A percentile compares a stretch with the other conserved stretches of the same genome.
Evolutionary conservation across 495 filamentous ascomycete genomes (phyloP).

Genomic region (Podospora comata): DNA sequence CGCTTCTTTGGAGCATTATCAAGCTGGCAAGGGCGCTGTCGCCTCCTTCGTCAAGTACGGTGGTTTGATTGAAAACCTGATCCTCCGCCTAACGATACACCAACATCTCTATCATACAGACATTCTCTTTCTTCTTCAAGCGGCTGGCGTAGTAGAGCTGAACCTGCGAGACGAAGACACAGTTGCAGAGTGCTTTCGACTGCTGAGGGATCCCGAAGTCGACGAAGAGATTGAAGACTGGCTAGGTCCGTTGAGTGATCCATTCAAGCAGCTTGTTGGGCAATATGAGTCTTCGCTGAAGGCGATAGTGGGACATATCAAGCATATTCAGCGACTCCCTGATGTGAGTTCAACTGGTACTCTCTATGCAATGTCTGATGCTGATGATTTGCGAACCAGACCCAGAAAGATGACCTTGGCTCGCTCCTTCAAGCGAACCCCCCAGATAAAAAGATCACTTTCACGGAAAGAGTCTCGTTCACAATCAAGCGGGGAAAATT

Average conservation of each 20-base stretch:
- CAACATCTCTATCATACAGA: constrained; percentile 13
- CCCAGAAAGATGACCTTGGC: constrained; percentile 7
- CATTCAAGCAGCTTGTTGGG: not conserved
- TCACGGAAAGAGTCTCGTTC: constrained; percentile 13
- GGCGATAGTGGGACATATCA: constrained; percentile 13
- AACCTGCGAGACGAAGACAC: not conserved
- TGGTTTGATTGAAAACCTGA: constrained; percentile 18
- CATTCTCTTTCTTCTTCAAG: not conserved
- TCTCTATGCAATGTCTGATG: not conserved
- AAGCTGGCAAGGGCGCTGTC: constrained; percentile 17
- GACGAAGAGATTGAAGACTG: constrained; percentile 2
- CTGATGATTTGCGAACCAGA: not conserved
- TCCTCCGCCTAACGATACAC: constrained; percentile 16
- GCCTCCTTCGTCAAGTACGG: constrained; percentile 21
- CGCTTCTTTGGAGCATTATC: constrained; percentile 35
- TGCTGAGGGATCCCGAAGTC: not conserved
- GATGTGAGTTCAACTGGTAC: constrained; percentile 2
- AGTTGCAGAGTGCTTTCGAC: not conserved
- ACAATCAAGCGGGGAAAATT: constrained; percentile 13
- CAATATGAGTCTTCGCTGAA: constrained; percentile 17
- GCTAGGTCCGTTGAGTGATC: not conserved
- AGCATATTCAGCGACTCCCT: constrained; percentile 13
- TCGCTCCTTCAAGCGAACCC: constrained; percentile 3
- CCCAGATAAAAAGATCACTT: constrained; percentile 1
- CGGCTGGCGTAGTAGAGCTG: not conserved